These are phyloP conservation scores for Entamoeba histolytica DNA, from an alignment of 208 protist species.

Conservation along the genomic window DNA sequence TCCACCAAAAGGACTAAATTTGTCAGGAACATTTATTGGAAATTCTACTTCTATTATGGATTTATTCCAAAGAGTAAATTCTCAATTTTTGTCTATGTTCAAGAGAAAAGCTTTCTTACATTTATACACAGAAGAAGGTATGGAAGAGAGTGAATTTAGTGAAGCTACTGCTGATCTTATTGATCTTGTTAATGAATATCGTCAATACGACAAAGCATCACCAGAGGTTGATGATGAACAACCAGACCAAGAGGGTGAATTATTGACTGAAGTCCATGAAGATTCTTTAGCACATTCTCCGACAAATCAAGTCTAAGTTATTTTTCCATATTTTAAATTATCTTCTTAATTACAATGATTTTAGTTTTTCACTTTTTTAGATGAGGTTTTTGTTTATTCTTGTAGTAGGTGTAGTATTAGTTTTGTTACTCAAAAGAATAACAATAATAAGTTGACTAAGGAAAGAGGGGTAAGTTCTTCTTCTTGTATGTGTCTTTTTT, in stretches of 20 bases:
- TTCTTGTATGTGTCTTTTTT: too few relatives aligned
- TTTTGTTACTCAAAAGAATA: too few relatives aligned
- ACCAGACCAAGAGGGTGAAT: background rate
- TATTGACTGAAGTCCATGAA: too few relatives aligned
- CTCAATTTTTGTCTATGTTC: slow-evolving; percentile 92
- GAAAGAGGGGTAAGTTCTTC: too few relatives aligned
- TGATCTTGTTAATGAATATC: slow-evolving; percentile 70
- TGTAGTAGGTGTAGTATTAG: too few relatives aligned
- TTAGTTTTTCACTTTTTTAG: too few relatives aligned
- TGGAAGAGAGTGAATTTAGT: slow-evolving; percentile 73
- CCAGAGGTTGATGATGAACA: slow-evolving; percentile 31
- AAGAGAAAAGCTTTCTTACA: slow-evolving; percentile 88
- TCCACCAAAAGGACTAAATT: slow-evolving; percentile 57
- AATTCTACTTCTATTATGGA: slow-evolving; percentile 75
- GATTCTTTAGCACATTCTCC: too few relatives aligned
- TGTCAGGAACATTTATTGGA: slow-evolving; percentile 66
- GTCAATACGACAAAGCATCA: slow-evolving; percentile 61
- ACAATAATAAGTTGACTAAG: too few relatives aligned
- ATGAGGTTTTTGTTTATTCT: too few relatives aligned
- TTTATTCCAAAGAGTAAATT: slow-evolving; percentile 64
- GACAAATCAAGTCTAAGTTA: too few relatives aligned
- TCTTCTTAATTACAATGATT: too few relatives aligned
- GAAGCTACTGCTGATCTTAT: slow-evolving; percentile 75
- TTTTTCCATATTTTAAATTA: too few relatives aligned
- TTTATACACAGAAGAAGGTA: slow-evolving; percentile 89